Base-by-base conservation (phyloP, 495 filamentous ascomycete genomes). In the Tuber microsphaerosporum region DNA sequence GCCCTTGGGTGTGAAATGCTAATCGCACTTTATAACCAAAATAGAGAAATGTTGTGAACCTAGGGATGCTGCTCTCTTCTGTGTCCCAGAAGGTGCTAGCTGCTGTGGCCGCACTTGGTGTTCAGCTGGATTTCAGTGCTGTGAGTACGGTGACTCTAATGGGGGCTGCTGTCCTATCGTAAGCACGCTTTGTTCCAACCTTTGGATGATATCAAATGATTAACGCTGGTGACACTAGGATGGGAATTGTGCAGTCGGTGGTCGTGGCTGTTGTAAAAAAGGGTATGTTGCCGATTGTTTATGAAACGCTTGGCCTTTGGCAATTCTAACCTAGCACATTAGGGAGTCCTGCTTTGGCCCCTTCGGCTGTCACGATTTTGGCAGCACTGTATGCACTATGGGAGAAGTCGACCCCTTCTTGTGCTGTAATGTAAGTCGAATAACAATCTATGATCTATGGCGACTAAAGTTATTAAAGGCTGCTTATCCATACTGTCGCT, bases 91-190 rank as follows among this genome's bases (percentile, higher is more conserved):
- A 37, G 39, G 43, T 39, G 34, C 73, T 73, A 73, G 48, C 26
- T 79, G 76, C 20, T 77, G 75, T 44, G 74, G 76, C 31, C 26
- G 44, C 76, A 73, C 76, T 39, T 79, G 73, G 76, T 75, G 71
- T 46, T 61, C 75, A 3, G 56, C 74, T 44, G 70, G 69, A 17
- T 75, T 75, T 37, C 43, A 45, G 39, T 79, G 76, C 44, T 79
- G 51, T 70, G 65, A 71, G 42, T 70, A 73, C 73, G 73, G 16
- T 75, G 37, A 71, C 20, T 42, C 68, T 37, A 48, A 71, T 73
- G 76, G 65, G n/a, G 70, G 70, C 68, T 79, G 73, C 42, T 75
- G 76, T n/a, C 70, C 76, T 41, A 45, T 31, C 65, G 73, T 70
- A 69, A 65, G 70, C 43, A 26, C 42, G 46, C 56, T 34, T 26